Evolutionary conservation across 371 early-diverging fungal species (phyloP), one percentile per base, ranked within the genome.

Genomic region (Parasitella parasitica): DNA sequence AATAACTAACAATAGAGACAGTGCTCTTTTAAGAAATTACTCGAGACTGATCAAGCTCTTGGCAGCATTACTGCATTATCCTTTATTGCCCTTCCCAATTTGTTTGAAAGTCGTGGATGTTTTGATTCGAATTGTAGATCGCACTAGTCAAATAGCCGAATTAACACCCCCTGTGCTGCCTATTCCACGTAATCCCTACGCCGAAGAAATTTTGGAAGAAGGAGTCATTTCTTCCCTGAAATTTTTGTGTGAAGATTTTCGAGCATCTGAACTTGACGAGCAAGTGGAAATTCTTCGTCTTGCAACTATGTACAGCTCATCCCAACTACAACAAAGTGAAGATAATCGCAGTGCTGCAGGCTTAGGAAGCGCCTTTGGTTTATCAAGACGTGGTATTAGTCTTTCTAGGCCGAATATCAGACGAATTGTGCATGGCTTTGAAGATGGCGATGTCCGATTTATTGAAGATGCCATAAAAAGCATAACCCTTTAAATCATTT

Each of bases 371-470:
- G 60, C 65, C 1, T 62, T 62, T 62, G 63, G 63, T 4, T 22
- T 63, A 18, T 18, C 55, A 4, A 28, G 30, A 15, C 30, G 16
- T 28, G 65, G 54, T 3, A 51, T 54, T 28, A 27, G 41, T 8
- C 20, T 66, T 36, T 36, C 54, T 15, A 26, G 27, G 2, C 41
- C 66, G 0, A 37, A 51, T 51, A 43, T 66, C 20, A 54, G 66
- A 56, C 53, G 75, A 1, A 66, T 78, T 13, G 62, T 78, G 7
- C 75, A 66, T 39, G 73, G 75, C n/a, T 58, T 54, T 37, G 78
- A 78, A 48, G 78, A 78, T 57, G 78, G 78, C 4, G 78, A 78
- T 38, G 70, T 78, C 4, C 73, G 78, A 43, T 49, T 73, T 16
- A 75, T 78, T 55, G 78, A 75, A 27, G 64, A 72, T 49, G 78